Conservation (phyloP, 1,284 basidiomycete species). For the Marasmius fiardii region DNA sequence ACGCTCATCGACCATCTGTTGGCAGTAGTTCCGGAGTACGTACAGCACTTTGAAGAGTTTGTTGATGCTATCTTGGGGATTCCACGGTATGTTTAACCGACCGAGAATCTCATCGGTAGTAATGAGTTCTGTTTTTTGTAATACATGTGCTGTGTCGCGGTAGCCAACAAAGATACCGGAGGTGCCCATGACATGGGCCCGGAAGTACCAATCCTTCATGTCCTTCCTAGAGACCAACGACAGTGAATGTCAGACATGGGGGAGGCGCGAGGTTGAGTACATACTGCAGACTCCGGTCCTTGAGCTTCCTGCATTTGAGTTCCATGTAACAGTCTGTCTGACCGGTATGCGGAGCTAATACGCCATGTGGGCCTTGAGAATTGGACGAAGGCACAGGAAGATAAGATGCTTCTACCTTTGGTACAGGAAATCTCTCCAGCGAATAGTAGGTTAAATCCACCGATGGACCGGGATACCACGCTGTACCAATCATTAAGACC, state of each 20-base stretch:
- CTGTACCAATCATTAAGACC: slow-evolving; percentile 10
- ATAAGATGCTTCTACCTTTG: slow-evolving; percentile 9
- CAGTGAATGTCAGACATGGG: background rate
- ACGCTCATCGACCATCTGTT: slow-evolving; percentile 12
- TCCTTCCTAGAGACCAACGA: background rate
- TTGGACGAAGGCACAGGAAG: background rate
- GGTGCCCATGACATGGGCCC: slow-evolving; percentile 14
- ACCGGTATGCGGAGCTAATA: background rate
- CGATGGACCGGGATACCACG: slow-evolving; percentile 17
- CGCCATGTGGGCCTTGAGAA: background rate
- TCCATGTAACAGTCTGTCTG: slow-evolving; percentile 14
- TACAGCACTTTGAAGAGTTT: slow-evolving; percentile 14
- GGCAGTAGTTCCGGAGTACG: slow-evolving; percentile 14
- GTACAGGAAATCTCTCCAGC: slow-evolving; percentile 16
- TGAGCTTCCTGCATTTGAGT: slow-evolving; percentile 7
- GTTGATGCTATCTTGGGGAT: slow-evolving; percentile 10
- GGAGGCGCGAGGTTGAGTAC: background rate
- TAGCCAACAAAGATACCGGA: slow-evolving; percentile 12
- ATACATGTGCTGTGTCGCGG: slow-evolving; percentile 11
- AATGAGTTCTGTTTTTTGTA: slow-evolving; percentile 7
- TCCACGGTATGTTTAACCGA: slow-evolving; percentile 3
- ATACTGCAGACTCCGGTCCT: background rate
- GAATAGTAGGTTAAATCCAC: slow-evolving; percentile 18
- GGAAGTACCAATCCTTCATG: slow-evolving; percentile 14
- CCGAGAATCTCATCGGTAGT: slow-evolving; percentile 7